Evolutionary conservation across 176 grass and related monocot genomes (phyloP), one percentile per base, ranked within the genome.

Genomic region (Ensete ventricosum): DNA sequence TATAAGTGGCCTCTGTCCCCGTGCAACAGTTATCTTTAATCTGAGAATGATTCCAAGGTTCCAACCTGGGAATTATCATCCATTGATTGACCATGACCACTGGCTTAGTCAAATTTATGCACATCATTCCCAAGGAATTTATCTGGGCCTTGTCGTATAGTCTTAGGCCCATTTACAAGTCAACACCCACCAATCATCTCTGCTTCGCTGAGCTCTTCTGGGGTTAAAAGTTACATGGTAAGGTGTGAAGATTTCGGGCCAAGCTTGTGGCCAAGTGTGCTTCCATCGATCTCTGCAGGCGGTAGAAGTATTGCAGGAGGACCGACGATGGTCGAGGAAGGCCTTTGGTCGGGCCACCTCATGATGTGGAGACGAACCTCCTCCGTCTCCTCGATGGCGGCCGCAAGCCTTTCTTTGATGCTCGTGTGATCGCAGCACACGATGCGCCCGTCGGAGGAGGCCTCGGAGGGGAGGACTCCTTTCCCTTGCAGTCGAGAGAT

Each of bases 291-390:
- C 5, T 29, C 11, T 7, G 67, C 34, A 70, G 67, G 43, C 1
- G 67, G 67, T 11, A 70, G 9, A 19, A 70, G 67, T 9, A 70
- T 8, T 21, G 43, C 16, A 70, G 34, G 34, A 70, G 34, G 34
- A 51, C 67, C 67, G 50, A 50, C 17, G 27, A 14, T 16, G 11
- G 43, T 12, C 21, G 67, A 50, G 50, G 20, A 59, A 73, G 73
- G 55, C 23, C 9, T 10, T 26, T 43, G 54, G 8, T 59, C 52
- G 11, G 73, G 14, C 73, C 73, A 74, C 10, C 21, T 24, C 73
- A 74, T 74, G 53, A 74, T 43, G 52, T 74, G 73, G 55, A 74
- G 73, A 34, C 2, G 73, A 58, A 74, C 73, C 54, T 74, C 54
- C 54, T 60, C 53, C 53, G 20, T 52, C 24, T 74, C 25, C 24